Evolutionary conservation across 2,329 filamentous ascomycete species (phyloP).

Genomic region (Fusarium sp.): DNA sequence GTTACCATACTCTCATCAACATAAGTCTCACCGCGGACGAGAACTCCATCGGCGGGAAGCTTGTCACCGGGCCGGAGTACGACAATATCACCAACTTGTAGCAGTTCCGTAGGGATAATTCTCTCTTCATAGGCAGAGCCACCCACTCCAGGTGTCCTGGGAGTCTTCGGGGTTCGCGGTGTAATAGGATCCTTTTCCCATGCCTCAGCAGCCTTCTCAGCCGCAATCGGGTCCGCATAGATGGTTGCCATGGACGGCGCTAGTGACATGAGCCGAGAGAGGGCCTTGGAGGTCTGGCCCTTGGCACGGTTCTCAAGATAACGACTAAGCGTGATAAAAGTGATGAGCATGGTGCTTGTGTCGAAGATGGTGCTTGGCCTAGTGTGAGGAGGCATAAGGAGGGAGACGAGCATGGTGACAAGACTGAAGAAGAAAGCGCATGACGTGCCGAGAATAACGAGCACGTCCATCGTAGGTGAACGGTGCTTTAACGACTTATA

Average conservation of each 20-base stretch:
- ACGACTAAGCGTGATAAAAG: conserved; percentile 91
- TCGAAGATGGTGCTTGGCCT: conserved; percentile 94
- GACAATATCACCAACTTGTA: conserved; percentile 94
- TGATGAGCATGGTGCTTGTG: conserved; percentile 98
- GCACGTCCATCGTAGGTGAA: conserved; percentile 97
- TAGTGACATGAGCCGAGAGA: conserved; percentile 95
- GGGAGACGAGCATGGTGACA: conserved; percentile 86
- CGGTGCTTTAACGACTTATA: conserved; percentile 93
- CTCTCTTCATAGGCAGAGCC: conserved; percentile 83
- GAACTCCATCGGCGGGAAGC: conserved; percentile 90
- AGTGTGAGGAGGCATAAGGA: conserved; percentile 81
- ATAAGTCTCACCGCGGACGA: conserved; percentile 92
- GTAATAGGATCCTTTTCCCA: conserved; percentile 66
- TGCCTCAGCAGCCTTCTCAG: conserved; percentile 87
- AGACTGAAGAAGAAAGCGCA: conserved; percentile 97
- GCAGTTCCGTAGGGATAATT: conserved; percentile 91
- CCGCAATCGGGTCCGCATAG: conserved; percentile 93
- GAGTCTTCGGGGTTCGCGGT: conserved; percentile 60
- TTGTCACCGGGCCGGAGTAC: conserved; percentile 96
- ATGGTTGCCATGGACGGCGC: conserved; percentile 98
- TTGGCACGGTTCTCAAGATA: conserved; percentile 96
- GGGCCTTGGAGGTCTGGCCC: conserved; percentile 93
- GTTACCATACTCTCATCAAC: conserved; percentile 99
- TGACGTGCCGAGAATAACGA: conserved; percentile 94
- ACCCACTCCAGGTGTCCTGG: conserved; percentile 53